Percentiles rank a stretch among this genome's conserved stretches.
Conservation (phyloP, 306 rosid genomes). For the apple (Malus domestica) region DNA sequence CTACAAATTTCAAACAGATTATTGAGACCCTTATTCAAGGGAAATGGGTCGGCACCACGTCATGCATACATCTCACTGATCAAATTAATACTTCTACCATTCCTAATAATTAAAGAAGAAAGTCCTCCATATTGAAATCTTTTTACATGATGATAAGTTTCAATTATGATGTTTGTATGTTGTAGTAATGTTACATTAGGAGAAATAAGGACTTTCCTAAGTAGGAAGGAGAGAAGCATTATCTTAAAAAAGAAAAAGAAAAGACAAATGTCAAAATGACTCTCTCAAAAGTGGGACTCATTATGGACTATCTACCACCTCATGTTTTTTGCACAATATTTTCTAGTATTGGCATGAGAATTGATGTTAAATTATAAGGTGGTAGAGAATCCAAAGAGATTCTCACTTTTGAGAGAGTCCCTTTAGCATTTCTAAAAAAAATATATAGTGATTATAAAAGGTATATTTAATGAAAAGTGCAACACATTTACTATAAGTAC, state of each 20-base stretch:
- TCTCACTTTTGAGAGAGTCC: too few species aligned
- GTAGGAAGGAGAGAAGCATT: background rate
- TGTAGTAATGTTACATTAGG: background rate
- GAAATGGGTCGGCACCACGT: conserved; percentile 55
- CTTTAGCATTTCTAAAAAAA: background rate
- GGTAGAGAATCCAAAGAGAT: too few species aligned
- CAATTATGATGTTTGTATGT: too few species aligned
- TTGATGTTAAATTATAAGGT: too few species aligned
- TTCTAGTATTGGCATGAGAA: too few species aligned
- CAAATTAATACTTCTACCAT: background rate
- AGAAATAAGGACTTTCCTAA: background rate
- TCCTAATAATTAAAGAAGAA: background rate
- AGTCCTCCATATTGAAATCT: background rate
- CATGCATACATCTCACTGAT: conserved; percentile 41
- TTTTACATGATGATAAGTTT: background rate
- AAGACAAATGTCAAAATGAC: too few species aligned
- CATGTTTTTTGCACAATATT: too few species aligned
- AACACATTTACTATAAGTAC: conserved; percentile 4
- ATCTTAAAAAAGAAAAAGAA: background rate
- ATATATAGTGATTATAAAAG: background rate
- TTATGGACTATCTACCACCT: too few species aligned
- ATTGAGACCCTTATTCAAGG: conserved; percentile 43
- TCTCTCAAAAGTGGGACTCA: too few species aligned
- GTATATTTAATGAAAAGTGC: conserved; percentile 2
- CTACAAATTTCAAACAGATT: conserved; percentile 44